A percentile compares a stretch with the other conserved stretches of the same genome.
Evolutionary conservation across 1,284 basidiomycete genomes (phyloP).

Genomic region (Jaminaea rosea): DNA sequence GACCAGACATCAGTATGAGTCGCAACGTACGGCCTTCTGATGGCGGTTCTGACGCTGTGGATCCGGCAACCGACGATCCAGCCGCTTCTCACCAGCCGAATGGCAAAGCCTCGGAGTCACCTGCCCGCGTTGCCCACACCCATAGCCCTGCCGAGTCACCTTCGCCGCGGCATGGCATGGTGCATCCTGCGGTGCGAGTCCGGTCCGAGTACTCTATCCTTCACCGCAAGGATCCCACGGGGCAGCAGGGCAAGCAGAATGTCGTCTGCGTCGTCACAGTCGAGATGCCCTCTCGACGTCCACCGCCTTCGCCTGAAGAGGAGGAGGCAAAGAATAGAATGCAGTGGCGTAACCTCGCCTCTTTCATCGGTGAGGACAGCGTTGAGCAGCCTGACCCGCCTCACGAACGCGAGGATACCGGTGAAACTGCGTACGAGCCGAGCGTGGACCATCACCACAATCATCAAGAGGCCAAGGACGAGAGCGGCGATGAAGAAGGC

Average conservation of each 20-base stretch:
- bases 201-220: constrained; percentile 76
- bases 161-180: too few relatives aligned
- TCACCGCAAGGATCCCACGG: constrained; percentile 54
- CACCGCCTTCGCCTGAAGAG: constrained; percentile 49
- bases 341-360: background rate
- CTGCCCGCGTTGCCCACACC: too few relatives aligned
- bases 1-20: background rate
- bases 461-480: constrained; percentile 5
- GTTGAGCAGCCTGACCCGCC: background rate
- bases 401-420: background rate
- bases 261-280: constrained; percentile 82
- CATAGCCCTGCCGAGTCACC: too few relatives aligned
- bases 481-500: constrained; percentile 13
- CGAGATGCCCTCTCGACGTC: constrained; percentile 69
- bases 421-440: background rate
- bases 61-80: constrained; percentile 6
- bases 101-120: too few relatives aligned
- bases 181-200: constrained; percentile 77
- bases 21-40: background rate
- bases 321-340: background rate
- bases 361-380: background rate
- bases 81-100: too few relatives aligned
- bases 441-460: constrained; percentile 14
- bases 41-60: background rate
- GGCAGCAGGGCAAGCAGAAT: constrained; percentile 55